Percentiles rank a stretch among this genome's conserved stretches.
phyloP scores from a whole-genome alignment of 148 eudicot species.

The Arctostaphylos glauca region DNA sequence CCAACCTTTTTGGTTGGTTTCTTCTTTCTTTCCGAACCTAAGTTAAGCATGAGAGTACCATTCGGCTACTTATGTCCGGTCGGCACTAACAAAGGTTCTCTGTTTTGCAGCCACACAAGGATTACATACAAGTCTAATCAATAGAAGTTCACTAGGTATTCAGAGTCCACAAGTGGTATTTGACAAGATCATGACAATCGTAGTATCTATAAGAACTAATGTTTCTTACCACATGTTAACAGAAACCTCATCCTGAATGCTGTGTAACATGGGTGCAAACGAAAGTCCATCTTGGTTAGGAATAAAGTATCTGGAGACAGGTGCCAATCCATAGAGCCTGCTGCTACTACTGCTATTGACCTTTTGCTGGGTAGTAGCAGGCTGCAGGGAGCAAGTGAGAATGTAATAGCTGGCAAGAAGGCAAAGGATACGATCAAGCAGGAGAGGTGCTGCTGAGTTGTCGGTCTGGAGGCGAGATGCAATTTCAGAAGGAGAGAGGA shows the following conservation, averaged over 20 bases:
- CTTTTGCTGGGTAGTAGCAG: background rate
- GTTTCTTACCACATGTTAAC: conserved; percentile 12
- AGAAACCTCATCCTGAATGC: conserved; percentile 14
- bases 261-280: conserved; percentile 10
- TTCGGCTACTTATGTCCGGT: too few species aligned
- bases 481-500: conserved; percentile 24
- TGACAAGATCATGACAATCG: background rate
- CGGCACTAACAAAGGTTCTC: too few species aligned
- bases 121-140: too few species aligned
- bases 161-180: too few species aligned
- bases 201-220: background rate
- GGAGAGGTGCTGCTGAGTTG: conserved; percentile 9
- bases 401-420: conserved; percentile 28
- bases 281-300: conserved; percentile 33
- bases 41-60: too few species aligned
- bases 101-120: too few species aligned
- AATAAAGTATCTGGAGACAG: conserved; percentile 25
- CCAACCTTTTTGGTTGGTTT: too few species aligned
- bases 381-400: conserved; percentile 21
- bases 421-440: conserved; percentile 30
- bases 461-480: conserved; percentile 19
- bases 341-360: background rate
- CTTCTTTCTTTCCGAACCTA: too few species aligned
- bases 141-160: too few species aligned
- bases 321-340: conserved; percentile 29